Percentiles rank a stretch among this genome's conserved stretches.
Conservation (phyloP, 371 early-diverging fungal genomes). For the Mucor saturninus region DNA sequence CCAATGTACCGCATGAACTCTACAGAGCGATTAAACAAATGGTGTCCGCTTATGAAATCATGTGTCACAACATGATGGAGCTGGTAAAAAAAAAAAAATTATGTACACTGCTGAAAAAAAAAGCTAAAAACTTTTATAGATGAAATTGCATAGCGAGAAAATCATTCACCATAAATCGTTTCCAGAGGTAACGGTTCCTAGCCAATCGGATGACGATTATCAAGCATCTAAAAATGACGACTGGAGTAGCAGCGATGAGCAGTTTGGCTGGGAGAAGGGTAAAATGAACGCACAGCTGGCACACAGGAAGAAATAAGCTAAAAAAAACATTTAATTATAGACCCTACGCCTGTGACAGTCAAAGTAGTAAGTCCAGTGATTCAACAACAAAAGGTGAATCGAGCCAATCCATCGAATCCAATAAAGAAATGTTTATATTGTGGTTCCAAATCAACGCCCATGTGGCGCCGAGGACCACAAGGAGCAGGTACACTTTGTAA, state of each 20-base stretch:
- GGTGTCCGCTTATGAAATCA: slow-evolving; percentile 37
- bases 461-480: slow-evolving; percentile 89
- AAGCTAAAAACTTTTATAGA: slow-evolving; percentile 13
- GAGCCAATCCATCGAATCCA: slow-evolving; percentile 7
- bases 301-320: too few species aligned
- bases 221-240: slow-evolving; percentile 9
- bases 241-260: slow-evolving; percentile 29
- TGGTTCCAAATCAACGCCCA: slow-evolving; percentile 80
- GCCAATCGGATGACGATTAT: slow-evolving; percentile 22
- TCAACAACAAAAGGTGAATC: neutral
- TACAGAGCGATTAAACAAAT: slow-evolving; percentile 42
- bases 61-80: slow-evolving; percentile 44
- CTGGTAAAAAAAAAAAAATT: slow-evolving; percentile 32
- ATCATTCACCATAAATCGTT: slow-evolving; percentile 24
- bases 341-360: neutral
- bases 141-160: slow-evolving; percentile 34
- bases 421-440: slow-evolving; percentile 76
- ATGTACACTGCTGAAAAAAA: too few species aligned
- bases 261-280: slow-evolving; percentile 31
- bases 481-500: slow-evolving; percentile 87
- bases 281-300: too few species aligned
- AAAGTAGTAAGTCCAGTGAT: neutral
- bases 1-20: slow-evolving; percentile 38
- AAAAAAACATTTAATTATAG: neutral
- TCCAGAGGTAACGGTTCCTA: slow-evolving; percentile 10